Evolutionary conservation across 768 basidiomycete genomes (phyloP).

Genomic region (Suillus variegatus): DNA sequence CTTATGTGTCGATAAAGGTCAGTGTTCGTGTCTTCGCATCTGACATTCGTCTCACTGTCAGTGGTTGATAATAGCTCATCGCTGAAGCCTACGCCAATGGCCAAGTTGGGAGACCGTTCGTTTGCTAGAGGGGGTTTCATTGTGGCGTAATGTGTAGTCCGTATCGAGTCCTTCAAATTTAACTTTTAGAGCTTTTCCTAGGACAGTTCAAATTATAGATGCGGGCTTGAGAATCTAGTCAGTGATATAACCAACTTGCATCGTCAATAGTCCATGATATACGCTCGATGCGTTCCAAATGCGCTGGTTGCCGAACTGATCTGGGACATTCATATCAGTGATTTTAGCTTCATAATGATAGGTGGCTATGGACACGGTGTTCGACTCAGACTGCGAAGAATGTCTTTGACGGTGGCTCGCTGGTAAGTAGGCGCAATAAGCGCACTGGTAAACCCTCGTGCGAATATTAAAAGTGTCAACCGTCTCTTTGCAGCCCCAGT

Average conservation of each 20-base stretch:
- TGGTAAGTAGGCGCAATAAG: too few species aligned
- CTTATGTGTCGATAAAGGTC: conserved; percentile 54
- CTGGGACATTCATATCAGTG: background rate
- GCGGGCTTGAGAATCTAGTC: background rate
- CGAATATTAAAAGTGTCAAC: too few species aligned
- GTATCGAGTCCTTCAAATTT: background rate
- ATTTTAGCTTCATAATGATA: background rate
- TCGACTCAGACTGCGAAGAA: too few species aligned
- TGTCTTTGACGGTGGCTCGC: too few species aligned
- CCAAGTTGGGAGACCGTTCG: conserved; percentile 49
- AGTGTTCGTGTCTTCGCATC: conserved; percentile 11
- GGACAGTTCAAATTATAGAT: background rate
- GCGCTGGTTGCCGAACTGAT: background rate
- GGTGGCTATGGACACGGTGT: background rate
- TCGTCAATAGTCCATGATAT: background rate
- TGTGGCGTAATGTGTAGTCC: background rate
- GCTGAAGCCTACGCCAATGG: conserved; percentile 44
- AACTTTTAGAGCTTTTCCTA: background rate
- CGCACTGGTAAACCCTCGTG: too few species aligned
- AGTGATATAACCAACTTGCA: background rate
- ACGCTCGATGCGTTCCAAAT: background rate
- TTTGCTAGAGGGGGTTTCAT: conserved; percentile 30
- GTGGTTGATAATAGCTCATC: conserved; percentile 39
- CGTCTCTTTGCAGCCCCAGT: too few species aligned
- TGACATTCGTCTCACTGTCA: background rate